phyloP scores from a whole-genome alignment of 78 protist genomes.

The Corallochytrium limacisporum region DNA sequence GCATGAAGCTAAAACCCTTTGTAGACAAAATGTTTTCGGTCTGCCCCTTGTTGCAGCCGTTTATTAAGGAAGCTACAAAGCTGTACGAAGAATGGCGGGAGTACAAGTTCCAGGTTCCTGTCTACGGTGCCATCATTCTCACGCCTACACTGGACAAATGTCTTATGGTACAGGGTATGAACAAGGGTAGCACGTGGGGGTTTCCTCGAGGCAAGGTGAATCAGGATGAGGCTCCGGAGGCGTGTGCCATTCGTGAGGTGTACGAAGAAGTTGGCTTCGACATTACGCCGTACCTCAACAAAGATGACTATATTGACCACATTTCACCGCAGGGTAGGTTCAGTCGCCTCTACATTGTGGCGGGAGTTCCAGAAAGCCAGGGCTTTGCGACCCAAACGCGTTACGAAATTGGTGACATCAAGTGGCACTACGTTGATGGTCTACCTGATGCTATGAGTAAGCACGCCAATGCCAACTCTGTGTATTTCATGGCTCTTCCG shows the following conservation, averaged over 20 bases:
- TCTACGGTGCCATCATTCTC: slow-evolving; percentile 61
- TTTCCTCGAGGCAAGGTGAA: slow-evolving; percentile 76
- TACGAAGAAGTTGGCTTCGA: slow-evolving; percentile 66
- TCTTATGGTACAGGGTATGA: slow-evolving; percentile 23
- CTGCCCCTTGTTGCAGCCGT: slow-evolving; percentile 34
- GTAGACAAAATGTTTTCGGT: slow-evolving; percentile 17
- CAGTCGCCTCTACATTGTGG: slow-evolving; percentile 40
- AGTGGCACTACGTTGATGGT: too few species aligned
- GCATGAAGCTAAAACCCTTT: slow-evolving; percentile 11
- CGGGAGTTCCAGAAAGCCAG: slow-evolving; percentile 53
- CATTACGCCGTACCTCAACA: slow-evolving; percentile 12
- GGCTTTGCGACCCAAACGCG: too few species aligned
- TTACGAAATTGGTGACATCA: too few species aligned
- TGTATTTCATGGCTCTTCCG: too few species aligned
- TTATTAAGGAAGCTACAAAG: slow-evolving; percentile 1
- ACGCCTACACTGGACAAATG: slow-evolving; percentile 36
- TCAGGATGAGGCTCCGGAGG: slow-evolving; percentile 32
- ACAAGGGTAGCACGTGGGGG: slow-evolving; percentile 48
- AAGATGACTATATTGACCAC: slow-evolving; percentile 18
- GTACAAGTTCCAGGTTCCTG: slow-evolving; percentile 59
- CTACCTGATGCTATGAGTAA: too few species aligned
- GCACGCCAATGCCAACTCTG: too few species aligned
- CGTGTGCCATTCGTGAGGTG: slow-evolving; percentile 64
- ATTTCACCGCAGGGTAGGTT: slow-evolving; percentile 25
- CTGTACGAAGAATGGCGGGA: slow-evolving; percentile 36